A percentile compares a stretch with the other conserved stretches of the same genome.
phyloP scores from a whole-genome alignment of 352 stramenopile genomes.

The Aphanomyces euteiches region DNA sequence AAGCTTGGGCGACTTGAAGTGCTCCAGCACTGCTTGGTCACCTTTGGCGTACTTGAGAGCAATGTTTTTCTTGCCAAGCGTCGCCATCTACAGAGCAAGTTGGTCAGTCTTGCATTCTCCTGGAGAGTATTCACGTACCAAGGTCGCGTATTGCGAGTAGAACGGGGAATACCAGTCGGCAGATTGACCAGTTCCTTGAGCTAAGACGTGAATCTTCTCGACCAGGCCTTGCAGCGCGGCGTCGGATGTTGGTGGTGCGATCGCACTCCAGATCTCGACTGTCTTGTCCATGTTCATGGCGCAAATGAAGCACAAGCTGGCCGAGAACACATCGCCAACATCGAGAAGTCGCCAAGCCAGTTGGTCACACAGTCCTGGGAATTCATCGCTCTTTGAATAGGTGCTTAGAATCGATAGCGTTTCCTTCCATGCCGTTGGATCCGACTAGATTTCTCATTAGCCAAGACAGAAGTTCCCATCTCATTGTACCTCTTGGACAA shows the following conservation, averaged over 20 bases:
- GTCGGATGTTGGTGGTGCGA: constrained; percentile 40
- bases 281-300: constrained; percentile 87
- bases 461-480: neutral
- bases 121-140: neutral
- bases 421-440: constrained; percentile 94
- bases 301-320: constrained; percentile 97
- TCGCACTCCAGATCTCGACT: constrained; percentile 64
- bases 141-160: neutral
- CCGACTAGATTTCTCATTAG: constrained; percentile 48
- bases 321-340: constrained; percentile 85
- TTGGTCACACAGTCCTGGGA: constrained; percentile 92
- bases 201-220: constrained; percentile 94
- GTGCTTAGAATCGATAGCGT: constrained; percentile 97
- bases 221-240: constrained; percentile 83
- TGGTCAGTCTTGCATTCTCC: too few relatives aligned
- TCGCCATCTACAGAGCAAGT: neutral
- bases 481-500: constrained; percentile 51
- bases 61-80: neutral
- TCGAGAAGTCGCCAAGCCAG: constrained; percentile 89
- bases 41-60: neutral
- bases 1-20: too few relatives aligned
- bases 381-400: constrained; percentile 97
- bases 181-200: constrained; percentile 76
- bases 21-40: neutral
- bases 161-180: constrained; percentile 21